These are phyloP conservation scores for Cichorium intybus DNA, from an alignment of 140 eudicot species.

Conservation along the genomic window DNA sequence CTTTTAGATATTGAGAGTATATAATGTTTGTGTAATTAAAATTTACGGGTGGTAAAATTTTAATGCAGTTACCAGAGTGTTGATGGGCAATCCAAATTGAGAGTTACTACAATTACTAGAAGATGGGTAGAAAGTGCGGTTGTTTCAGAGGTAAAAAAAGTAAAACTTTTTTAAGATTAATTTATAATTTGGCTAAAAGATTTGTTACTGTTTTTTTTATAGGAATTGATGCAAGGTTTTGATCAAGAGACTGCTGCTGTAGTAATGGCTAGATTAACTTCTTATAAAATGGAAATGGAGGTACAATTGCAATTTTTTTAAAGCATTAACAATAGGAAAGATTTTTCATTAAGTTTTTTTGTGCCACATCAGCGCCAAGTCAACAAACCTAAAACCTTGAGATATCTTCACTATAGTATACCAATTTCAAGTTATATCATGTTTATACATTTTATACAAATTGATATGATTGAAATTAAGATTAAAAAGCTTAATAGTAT, in stretches of 20 bases:
- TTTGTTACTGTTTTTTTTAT: slow-evolving; percentile 11
- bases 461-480: no score
- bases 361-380: no score
- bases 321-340: no score
- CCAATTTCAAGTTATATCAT: no score
- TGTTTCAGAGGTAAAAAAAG: slow-evolving; percentile 40
- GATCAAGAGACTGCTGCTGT: slow-evolving; percentile 99
- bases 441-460: no score
- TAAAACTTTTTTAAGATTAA: neutral
- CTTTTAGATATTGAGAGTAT: no score
- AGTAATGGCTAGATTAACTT: slow-evolving; percentile 86
- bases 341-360: neutral
- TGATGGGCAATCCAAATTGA: slow-evolving; percentile 57
- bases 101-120: slow-evolving; percentile 76
- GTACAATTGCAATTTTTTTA: slow-evolving; percentile 29
- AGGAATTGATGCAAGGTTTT: slow-evolving; percentile 95
- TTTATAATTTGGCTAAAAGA: neutral
- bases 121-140: slow-evolving; percentile 71
- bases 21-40: no score
- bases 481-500: no score
- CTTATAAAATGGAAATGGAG: slow-evolving; percentile 94
- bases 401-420: no score
- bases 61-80: slow-evolving; percentile 58
- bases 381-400: no score
- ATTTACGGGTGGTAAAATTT: neutral